Base-by-base conservation (phyloP, 768 basidiomycete genomes). In the Boletus sp. region DNA sequence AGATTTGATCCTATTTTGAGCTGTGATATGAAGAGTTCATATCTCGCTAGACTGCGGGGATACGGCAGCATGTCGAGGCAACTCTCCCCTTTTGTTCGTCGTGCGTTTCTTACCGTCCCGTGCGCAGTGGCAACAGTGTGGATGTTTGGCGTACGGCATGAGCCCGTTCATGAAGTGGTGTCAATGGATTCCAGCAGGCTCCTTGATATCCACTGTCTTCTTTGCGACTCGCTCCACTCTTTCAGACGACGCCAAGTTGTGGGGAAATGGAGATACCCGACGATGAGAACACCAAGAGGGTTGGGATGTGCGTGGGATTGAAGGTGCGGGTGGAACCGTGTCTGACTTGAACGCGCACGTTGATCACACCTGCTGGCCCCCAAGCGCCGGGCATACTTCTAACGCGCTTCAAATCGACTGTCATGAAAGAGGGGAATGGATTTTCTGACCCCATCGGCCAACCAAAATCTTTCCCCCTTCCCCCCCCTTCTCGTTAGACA, bases 1-100 rank as follows among this genome's bases (percentile, higher is more conserved):
- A 61, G 56, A 66, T 61, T 47, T 34, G 51, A 57, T 54, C 48
- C 1, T 39, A 33, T 58, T 53, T 42, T 43, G 42, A 47, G n/a
- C 34, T 35, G 44, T 51, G 54, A 49, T 59, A 37, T 37, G 40
- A 42, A 25, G 47, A n/a, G 25, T 55, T 53, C 58, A 61, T 51
- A 55, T 50, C 21, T 32, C 50, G 13, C 34, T 46, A 32, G 46
- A 53, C 42, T 19, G 40, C 40, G 30, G 15, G 25, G 25, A 57
- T 40, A 55, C 54, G 59, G 45, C 59, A 58, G 43, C 58, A 46
- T 50, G 53, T 47, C 39, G 11, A 54, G 7, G 21, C 43, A n/a
- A 17, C 41, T 32, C 45, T 23, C 23, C 25, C 34, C 14, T 25
- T 57, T 50, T 54, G 30, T 50, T 19, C 13, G 21, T 27, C n/a